Base-by-base conservation (phyloP, 2,329 filamentous ascomycete species). In the Aspergillus floridensis region DNA sequence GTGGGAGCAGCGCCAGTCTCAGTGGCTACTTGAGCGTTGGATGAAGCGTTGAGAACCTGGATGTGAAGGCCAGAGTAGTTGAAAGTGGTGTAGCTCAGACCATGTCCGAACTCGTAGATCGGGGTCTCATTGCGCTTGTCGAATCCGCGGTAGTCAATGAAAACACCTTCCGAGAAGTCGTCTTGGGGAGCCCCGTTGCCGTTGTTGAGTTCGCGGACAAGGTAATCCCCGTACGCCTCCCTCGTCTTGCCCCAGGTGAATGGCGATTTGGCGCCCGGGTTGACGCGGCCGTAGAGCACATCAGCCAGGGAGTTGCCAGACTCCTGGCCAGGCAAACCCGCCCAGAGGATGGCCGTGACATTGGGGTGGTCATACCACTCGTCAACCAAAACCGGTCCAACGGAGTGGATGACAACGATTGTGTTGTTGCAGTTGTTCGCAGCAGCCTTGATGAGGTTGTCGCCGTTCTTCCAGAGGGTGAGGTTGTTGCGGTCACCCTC, bases 401-500 rank as follows among this genome's bases (percentile, higher is more conserved):
- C 85, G 1, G 90, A 92, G 79, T 98, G 93, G 60, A 98, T 88
- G 59, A 97, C 86, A 16, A 98, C 91, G 60, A 98, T 89, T 12
- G 92, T 96, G 82, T 97, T 96, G 79, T 88, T 87, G 81, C 89
- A 93, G 62, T 86, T 72, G 7, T 86, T 82, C 0, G 91, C 87
- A 11, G 96, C 91, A 51, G 89, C 92, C 76, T 89, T 84, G 76
- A 98, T 90, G 57, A 98, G 78, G 0, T 84, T 82, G 56, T 98
- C 92, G 46, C 91, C 93, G 59, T 87, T 84, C 61, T 88, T 82
- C 93, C 93, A 98, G 0, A 96, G 81, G 0, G 92, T 96, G 41
- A 99, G 81, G 77, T 99, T 97, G 70, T 93, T 92, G 56, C 95
- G 88, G 74, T 98, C 93, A 59, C 95, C 95, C 60, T 83, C 80